Evolutionary conservation across 2,329 filamentous ascomycete species (phyloP).

Genomic region (Apiospora kogelbergensis): DNA sequence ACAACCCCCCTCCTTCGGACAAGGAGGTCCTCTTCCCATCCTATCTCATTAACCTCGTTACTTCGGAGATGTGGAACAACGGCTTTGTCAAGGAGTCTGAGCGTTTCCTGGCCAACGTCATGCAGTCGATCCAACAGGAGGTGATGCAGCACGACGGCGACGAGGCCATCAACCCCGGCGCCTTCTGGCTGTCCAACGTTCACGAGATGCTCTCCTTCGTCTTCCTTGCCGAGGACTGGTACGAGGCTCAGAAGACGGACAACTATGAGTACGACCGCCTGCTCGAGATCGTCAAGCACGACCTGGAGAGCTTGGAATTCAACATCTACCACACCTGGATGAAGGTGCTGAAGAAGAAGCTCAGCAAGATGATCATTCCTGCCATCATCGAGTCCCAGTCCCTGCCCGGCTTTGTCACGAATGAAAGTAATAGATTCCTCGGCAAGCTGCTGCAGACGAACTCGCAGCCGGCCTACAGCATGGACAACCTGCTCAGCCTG

Average conservation of each 20-base stretch:
- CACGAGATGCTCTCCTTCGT: conserved; percentile 99
- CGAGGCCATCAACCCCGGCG: conserved; percentile 93
- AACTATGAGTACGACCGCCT: conserved; percentile 98
- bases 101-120: conserved; percentile 96
- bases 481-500: conserved; percentile 95
- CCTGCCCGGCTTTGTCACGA: conserved; percentile 96
- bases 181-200: conserved; percentile 98
- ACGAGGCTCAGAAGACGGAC: conserved; percentile 98
- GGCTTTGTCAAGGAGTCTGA: conserved; percentile 99
- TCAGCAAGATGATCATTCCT: conserved; percentile 99
- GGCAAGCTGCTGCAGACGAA: conserved; percentile 93
- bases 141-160: conserved; percentile 99
- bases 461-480: conserved; percentile 93
- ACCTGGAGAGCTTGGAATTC: conserved; percentile 96
- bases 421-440: conserved; percentile 96
- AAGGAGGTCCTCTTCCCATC: conserved; percentile 99
- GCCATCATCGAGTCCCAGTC: conserved; percentile 99
- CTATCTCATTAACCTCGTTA: conserved; percentile 98
- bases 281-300: conserved; percentile 98
- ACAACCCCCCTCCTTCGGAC: conserved; percentile 87
- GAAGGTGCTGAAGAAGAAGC: conserved; percentile 99
- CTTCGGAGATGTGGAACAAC: conserved; percentile 99
- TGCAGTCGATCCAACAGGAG: conserved; percentile 99
- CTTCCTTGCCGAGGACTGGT: conserved; percentile 99
- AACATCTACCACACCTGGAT: conserved; percentile 99